Base-by-base conservation (phyloP, 2,329 filamentous ascomycete species). In the Phialemoniopsis sp. region DNA sequence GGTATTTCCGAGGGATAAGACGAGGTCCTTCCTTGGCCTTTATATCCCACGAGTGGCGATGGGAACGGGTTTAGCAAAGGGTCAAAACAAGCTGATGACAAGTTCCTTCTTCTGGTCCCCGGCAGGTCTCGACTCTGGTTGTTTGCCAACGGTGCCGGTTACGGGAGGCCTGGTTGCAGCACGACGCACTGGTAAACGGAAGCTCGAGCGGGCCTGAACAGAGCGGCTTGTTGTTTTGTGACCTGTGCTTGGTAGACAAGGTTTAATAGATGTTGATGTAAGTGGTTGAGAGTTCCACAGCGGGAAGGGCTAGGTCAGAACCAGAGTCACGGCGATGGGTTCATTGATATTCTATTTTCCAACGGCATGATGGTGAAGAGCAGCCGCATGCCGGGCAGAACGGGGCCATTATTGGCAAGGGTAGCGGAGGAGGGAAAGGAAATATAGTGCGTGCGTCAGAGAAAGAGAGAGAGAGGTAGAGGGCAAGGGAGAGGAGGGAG, bases 141-240 rank as follows among this genome's bases (percentile, higher is more conserved):
- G 51, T 52, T 53, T 54, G 52, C 47, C 38, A 47, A 49, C 45
- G 42, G 40, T 42, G 45, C 43, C 40, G 41, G 43, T 31, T 31
- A 39, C 46, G 51, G 46, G 41, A 48, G 37, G 37, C 40, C 40
- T 48, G 45, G 49, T 44, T 46, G 45, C 45, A 46, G 42, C 43
- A 42, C 44, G 21, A 10, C 45, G 47, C 41, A 39, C 42, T 39
- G 30, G 44, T 42, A 42, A 44, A 49, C 46, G 46, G 43, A 4
- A 7, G 32, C 9, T 33, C 38, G 29, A 26, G 21, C 21, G 21
- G 21, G 21, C 6, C 44, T 28, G 43, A 41, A 29, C 39, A 46
- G 45, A 10, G 36, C 38, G 42, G 40, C 42, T 47, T 49, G 21
- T 46, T 48, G 42, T 41, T 37, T 45, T 41, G 40, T 43, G 21